A percentile compares a stretch with the other conserved stretches of the same genome.
phyloP scores from a whole-genome alignment of 768 basidiomycete genomes.

The Amanita thiersii region DNA sequence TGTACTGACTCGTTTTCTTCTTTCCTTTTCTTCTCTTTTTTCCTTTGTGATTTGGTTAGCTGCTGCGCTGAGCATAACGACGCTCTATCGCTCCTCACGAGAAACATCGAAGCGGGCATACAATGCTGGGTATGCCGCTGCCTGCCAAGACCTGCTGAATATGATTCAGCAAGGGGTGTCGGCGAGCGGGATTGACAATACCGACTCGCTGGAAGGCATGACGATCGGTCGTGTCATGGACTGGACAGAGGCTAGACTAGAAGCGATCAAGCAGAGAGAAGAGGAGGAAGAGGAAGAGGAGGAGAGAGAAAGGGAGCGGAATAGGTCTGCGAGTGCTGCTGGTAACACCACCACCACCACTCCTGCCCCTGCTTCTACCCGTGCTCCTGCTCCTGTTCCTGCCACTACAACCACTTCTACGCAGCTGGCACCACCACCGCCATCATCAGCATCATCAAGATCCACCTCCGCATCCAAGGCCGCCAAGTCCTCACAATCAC shows the following conservation, averaged over 20 bases:
- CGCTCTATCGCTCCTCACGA: conserved; percentile 73
- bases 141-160: conserved; percentile 71
- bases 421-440: conserved; percentile 20
- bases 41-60: conserved; percentile 32
- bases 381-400: background rate
- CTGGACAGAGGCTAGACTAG: conserved; percentile 76
- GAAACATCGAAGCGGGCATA: conserved; percentile 74
- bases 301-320: conserved; percentile 50
- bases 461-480: conserved; percentile 12
- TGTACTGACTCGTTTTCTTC: conserved; percentile 10
- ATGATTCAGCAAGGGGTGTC: conserved; percentile 84
- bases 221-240: conserved; percentile 77
- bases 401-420: background rate
- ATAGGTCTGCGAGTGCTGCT: conserved; percentile 1
- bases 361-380: conserved; percentile 11
- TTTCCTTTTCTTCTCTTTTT: conserved; percentile 15
- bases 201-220: conserved; percentile 48
- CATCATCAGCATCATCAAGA: conserved; percentile 7
- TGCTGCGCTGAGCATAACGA: conserved; percentile 79
- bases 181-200: conserved; percentile 36
- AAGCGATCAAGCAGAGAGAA: conserved; percentile 64
- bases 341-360: conserved; percentile 15
- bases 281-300: conserved; percentile 84
- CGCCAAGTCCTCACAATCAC: conserved; percentile 14
- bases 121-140: conserved; percentile 72